Base-by-base conservation (phyloP, 257 asterid genomes). In the Gentiana straminea region DNA sequence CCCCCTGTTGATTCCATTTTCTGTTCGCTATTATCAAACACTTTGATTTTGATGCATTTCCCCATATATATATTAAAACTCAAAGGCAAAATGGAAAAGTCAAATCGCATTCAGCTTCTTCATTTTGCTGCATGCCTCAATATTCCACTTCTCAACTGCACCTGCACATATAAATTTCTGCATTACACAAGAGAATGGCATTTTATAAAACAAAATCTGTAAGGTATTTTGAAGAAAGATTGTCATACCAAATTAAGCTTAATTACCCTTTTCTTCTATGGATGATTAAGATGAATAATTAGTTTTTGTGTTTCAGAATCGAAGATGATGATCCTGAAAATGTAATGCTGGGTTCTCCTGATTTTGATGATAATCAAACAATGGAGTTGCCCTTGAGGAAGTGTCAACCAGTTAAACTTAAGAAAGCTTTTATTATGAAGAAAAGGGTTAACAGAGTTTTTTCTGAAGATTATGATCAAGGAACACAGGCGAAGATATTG, bases 381-480 rank as follows among this genome's bases (percentile, higher is more conserved):
- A 50, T 13, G 37, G 13, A 48, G 11, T 33, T 64, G 38, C 33
- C 49, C 49, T 39, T 5, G 2, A 59, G 69, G 50, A 62, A 36
- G 35, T 10, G 48, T 33, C 71, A 58, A 39, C 32, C 50, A 52
- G 67, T 59, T 9, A 33, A 56, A 49, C 51, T 51, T 5, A 52
- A 53, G 53, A 65, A 62, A 59, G 54, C 62, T 33, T 46, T 66
- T 12, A 24, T 24, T 0, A 64, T 41, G 53, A 70, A 75, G 66
- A 84, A 71, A 68, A 81, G 77, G 61, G 86, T 84, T 52, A 54
- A 71, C 1, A 67, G 86, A 71, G 89, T 84, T 6, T 84, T 81
- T 69, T 84, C 86, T 0, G 94, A 84, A 72, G 94, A 84, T 71
- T 84, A 81, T 11, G 46, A 41, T 3, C 70, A 65, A 37, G 66